These are phyloP conservation scores for Musa balbisiana DNA, from an alignment of 202 grass and related monocot species.

Conservation along the genomic window DNA sequence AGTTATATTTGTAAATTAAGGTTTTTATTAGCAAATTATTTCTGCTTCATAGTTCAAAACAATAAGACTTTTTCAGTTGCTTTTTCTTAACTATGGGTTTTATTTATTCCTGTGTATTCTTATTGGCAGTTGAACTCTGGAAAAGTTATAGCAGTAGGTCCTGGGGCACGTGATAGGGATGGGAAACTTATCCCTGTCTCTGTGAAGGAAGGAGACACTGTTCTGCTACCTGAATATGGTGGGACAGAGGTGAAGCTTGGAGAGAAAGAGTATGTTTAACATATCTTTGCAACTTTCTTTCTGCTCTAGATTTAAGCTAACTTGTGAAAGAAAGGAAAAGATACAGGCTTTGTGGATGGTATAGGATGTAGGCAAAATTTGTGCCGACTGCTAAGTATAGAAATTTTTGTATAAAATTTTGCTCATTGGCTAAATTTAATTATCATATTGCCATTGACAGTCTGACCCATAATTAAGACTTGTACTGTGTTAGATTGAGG, in stretches of 20 bases:
- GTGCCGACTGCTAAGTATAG: too few species aligned
- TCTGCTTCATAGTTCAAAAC: too few species aligned
- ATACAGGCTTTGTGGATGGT: neutral
- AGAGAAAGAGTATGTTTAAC: constrained; percentile 52
- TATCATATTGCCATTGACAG: too few species aligned
- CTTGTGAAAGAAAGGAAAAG: neutral
- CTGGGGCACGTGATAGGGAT: constrained; percentile 52
- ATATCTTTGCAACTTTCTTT: neutral
- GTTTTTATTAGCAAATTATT: too few species aligned
- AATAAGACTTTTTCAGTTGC: neutral
- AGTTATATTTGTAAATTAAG: too few species aligned
- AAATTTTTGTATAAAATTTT: too few species aligned
- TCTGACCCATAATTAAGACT: too few species aligned
- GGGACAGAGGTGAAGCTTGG: constrained; percentile 72
- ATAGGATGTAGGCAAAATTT: neutral
- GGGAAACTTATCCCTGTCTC: constrained; percentile 63
- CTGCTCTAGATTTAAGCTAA: neutral
- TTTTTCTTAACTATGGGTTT: neutral
- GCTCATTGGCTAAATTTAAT: too few species aligned
- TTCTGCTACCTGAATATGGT: constrained; percentile 80
- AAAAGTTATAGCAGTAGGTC: constrained; percentile 65
- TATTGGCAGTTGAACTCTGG: constrained; percentile 66
- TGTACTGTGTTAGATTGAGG: too few species aligned
- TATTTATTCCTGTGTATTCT: neutral
- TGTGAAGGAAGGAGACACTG: constrained; percentile 71